phyloP scores from a whole-genome alignment of 2,329 filamentous ascomycete species.

The Neonectria ditissima region DNA sequence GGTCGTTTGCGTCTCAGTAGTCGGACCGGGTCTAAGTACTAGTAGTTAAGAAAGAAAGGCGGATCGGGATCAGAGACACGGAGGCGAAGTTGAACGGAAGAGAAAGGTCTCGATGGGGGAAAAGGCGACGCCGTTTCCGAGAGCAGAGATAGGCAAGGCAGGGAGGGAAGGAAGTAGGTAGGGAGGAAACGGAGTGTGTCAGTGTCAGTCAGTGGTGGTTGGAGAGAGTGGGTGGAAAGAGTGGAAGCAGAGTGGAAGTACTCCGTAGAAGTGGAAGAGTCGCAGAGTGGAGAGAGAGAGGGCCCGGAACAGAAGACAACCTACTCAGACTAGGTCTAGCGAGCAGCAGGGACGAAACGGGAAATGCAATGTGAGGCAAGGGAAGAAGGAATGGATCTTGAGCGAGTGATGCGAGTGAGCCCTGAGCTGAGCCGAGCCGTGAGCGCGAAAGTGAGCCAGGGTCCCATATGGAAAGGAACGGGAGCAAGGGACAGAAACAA shows the following conservation, averaged over 20 bases:
- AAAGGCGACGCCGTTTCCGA: neutral
- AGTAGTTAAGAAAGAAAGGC: neutral
- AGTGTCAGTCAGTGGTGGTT: neutral
- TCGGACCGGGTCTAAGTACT: constrained; percentile 7
- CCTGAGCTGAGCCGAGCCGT: constrained; percentile 4
- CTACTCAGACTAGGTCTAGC: too few species aligned
- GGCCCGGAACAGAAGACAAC: neutral
- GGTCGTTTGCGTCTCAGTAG: constrained; percentile 12
- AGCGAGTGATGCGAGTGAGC: neutral
- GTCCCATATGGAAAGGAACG: constrained; percentile 9
- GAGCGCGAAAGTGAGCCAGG: constrained; percentile 30
- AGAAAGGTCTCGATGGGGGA: neutral
- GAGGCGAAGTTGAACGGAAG: neutral
- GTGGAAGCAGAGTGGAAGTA: neutral
- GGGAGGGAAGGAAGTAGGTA: neutral
- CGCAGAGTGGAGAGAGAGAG: neutral
- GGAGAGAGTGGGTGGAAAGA: too few species aligned
- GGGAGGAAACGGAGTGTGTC: neutral
- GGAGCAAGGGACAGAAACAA: constrained; percentile 10
- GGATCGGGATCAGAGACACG: constrained; percentile 6
- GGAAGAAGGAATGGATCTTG: constrained; percentile 2
- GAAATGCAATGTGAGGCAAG: constrained; percentile 8
- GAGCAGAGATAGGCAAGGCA: neutral
- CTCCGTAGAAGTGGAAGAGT: neutral
- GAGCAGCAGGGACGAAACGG: neutral